Evolutionary conservation across 2,329 filamentous ascomycete genomes (phyloP), one percentile per base, ranked within the genome.

Genomic region (Trichoderma gracile): DNA sequence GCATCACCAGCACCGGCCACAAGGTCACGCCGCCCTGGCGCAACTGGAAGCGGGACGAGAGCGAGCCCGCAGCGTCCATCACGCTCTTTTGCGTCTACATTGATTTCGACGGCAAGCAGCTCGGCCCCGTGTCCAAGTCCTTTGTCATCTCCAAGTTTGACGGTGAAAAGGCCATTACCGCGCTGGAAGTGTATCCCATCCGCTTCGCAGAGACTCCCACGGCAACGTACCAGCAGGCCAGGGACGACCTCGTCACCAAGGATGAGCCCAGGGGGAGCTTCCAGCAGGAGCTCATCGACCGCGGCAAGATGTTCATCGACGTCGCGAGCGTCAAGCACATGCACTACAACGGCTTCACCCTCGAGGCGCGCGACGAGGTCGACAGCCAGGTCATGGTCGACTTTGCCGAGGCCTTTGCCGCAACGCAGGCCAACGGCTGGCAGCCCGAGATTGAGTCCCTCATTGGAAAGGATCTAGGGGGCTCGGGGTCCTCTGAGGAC

Each of bases 81-180:
- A 49, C 55, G 0, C 42, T 71, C 0, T 17, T 65, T 27, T 71
- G 71, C 58, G 68, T 72, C 15, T 69, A 71, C 27, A 67, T 75
- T 17, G 69, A 76, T 57, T 77, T 75, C 57, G 73, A 77, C 40
- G 75, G 75, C 0, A 68, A 68, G 4, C 21, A 58, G 1, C 54
- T 75, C 1, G 74, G 74, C 0, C 74, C 74, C 0, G 71, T 75
- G 0, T 12, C 3, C 1, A 68, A 64, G 1, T 58, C 8, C 0
- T 72, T 75, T n/a, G 19, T 64, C 0, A 67, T 77, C 45, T 33
- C 55, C 5, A 60, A 58, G 2, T 77, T 71, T 47, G 72, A 72
- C 0, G 72, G 72, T 4, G 68, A 71, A 23, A 73, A 66, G 49
- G 49, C 53, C 0, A 57, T 76, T 12, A 68, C 67, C 0, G 68